Evolutionary conservation across 768 basidiomycete genomes (phyloP), one percentile per base, ranked within the genome.

Genomic region (Daedalea quercina): DNA sequence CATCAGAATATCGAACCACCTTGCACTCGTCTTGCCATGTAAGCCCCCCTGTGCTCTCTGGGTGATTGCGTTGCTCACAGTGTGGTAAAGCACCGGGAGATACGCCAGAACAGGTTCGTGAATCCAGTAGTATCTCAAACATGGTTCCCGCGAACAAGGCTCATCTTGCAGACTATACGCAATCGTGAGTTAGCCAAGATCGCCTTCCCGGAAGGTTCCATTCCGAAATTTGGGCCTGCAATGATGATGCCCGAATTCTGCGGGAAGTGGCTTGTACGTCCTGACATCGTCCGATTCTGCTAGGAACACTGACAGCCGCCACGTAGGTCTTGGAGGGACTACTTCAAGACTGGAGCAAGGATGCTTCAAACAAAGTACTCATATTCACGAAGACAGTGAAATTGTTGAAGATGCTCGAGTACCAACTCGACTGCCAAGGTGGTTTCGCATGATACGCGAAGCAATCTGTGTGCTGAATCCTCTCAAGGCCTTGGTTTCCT

Each of bases 381-480:
- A 84, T 97, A 53, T 97, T 97, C 69, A 94, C 93, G 2, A 93
- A 93, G 65, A 88, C 90, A 1, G 90, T 94, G 51, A 92, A 94
- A 65, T 70, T 97, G 23, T 73, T 97, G 12, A 85, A 88, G 17
- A 91, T 94, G 83, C 69, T 96, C 24, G 80, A 87, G 33, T 86
- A 81, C 60, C 87, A 90, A 65, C 76, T 94, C 12, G 73, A 72
- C n/a, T 70, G 69, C 9, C 70, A 70, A 63, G 69, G 87, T 86
- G 45, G 72, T 60, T 31, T 31, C 6, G 11, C 28, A 4, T 31
- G 4, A 11, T 31, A 31, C 78, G 71, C 40, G 3, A 0, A 31
- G 7, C 28, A n/a, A n/a, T 47, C 20, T 40, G n/a, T 42, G 40
- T 8, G 11, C 11, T 31, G 28, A 31, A 4, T 31, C 37, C 22